Evolutionary conservation across 2,329 filamentous ascomycete genomes (phyloP), one percentile per base, ranked within the genome.

Genomic region (Xylaria multiplex): DNA sequence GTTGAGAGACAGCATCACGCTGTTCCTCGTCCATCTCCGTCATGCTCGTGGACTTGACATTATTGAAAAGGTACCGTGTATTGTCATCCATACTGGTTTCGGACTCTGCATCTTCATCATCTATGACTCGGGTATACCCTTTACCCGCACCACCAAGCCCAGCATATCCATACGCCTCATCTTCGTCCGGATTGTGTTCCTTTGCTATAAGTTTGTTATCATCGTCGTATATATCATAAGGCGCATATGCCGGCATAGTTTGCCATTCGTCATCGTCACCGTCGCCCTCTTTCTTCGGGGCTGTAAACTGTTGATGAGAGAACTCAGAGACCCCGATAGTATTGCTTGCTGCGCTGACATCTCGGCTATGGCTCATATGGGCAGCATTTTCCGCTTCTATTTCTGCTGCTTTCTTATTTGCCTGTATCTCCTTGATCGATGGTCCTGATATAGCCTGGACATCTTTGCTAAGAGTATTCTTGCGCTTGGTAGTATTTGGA

Each of bases 31-130:
- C 92, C 57, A 90, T 87, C 43, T 89, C 90, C 24, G 83, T 83
- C 65, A 85, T 86, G 73, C 81, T 85, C 2, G 85, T 90, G 50
- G 82, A 85, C 60, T 84, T 84, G 14, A 84, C 80, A 66, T 93
- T 64, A 59, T 93, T 95, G 83, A 99, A 99, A 2, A 99, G 85
- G 77, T 99, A 99, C 62, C 93, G 90, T 0, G 96, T 99, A 74
- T 98, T 95, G 64, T 99, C 96, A 76, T 99, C 96, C 89, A 99
- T 89, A 80, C 95, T 98, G 3, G 93, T 99, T 55, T 91, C 91
- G 32, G 94, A 97, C 77, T 97, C 89, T 14, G 90, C 94, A 79
- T 99, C 96, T 70, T 99, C 96, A 73, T 99, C 96, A 73, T 97
- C 86, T 69, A 96, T 88, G n/a, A 99, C 93, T 55, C 93, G 87